Evolutionary conservation across 805 yeast species (phyloP).

Genomic region (Cyberlindnera galapagoensis): DNA sequence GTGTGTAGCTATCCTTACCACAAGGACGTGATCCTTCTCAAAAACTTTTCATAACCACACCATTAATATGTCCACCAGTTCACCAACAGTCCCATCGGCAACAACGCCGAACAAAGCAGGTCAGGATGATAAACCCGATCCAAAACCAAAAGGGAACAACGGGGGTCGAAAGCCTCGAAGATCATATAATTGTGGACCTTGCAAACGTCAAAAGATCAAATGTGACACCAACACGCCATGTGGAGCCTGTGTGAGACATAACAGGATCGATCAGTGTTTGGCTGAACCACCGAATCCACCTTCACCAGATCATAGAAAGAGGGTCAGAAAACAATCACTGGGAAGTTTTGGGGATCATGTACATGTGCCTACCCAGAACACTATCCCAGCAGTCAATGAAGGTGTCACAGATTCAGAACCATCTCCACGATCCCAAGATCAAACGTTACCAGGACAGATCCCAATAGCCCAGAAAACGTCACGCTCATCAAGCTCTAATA

Average conservation of each 20-base stretch:
- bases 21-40: no score
- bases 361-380: no score
- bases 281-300: slow-evolving; percentile 40
- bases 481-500: no score
- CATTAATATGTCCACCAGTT: no score
- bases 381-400: no score
- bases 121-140: background rate
- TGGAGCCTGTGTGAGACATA: slow-evolving; percentile 35
- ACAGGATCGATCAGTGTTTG: slow-evolving; percentile 32
- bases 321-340: slow-evolving; percentile 17
- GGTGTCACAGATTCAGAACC: background rate
- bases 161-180: slow-evolving; percentile 34
- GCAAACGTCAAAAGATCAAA: slow-evolving; percentile 45
- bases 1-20: no score
- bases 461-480: no score
- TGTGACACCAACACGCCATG: slow-evolving; percentile 47
- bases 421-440: slow-evolving; percentile 1
- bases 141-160: background rate
- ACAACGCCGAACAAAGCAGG: background rate
- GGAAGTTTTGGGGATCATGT: slow-evolving; percentile 6
- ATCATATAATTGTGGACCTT: slow-evolving; percentile 52
- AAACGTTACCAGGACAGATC: background rate
- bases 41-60: no score
- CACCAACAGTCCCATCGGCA: no score
- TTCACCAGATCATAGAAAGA: slow-evolving; percentile 27